Base-by-base conservation (phyloP, 371 early-diverging fungal genomes). In the Batkoa obscura region DNA sequence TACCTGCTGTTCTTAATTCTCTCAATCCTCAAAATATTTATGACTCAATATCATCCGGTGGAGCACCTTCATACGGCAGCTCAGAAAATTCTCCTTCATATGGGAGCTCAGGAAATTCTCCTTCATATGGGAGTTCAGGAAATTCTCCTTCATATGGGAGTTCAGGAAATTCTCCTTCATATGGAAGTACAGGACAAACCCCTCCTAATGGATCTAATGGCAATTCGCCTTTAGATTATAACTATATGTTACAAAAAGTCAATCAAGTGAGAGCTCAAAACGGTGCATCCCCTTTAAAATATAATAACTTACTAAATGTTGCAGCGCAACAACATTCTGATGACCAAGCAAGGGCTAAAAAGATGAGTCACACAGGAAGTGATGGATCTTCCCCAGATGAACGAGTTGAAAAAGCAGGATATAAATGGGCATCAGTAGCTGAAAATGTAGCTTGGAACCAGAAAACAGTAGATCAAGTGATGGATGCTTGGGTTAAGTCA, bases 391-490 rank as follows among this genome's bases (percentile, higher is more conserved):
- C 61, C 8, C 60, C 60, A n/a, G 5, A 34, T 2, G 62, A 65
- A 1, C 52, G 61, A 43, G 33, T 59, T 0, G 10, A 23, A 1
- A 43, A 13, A 3, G 67, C 61, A 0, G 51, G 57, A 32, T 34
- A 65, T 10, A 33, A 41, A 9, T 62, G 66, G 61, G 5, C 0
- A 39, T 62, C 58, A 0, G 45, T 59, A 5, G 72, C 61, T 12
- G 72, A 72, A 60, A 72, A 72, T 64, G 72, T 72, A 30, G 72
- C 72, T 36, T 61, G 50, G 52, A 64, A 64, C 49, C 64, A 70
- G 41, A 9, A 37, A 32, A 46, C 45, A 31, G 60, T 64, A 2
- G 34, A 47, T 3, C 43, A 50, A 10, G 73, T 63, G 6, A 66
- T 72, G 65, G 17, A 46, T 0, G 53, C 56, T 2, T 74, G 74